phyloP scores from a whole-genome alignment of 139 green algal genomes.

The Coccomyxa sp. region DNA sequence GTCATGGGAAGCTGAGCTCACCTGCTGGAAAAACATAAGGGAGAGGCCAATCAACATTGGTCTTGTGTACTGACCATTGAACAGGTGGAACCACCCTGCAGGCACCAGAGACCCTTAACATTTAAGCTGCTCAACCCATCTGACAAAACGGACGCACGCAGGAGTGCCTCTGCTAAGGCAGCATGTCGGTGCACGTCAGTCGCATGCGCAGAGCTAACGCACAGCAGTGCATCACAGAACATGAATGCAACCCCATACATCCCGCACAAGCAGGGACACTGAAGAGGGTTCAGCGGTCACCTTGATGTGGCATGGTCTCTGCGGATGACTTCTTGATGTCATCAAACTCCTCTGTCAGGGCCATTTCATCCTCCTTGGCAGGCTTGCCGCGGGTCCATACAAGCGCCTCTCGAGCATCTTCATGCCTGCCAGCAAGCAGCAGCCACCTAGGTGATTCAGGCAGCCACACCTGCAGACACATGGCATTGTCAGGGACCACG shows the following conservation, averaged over 20 bases:
- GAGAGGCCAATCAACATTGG: conserved; percentile 57
- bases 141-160: no score
- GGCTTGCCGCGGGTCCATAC: neutral
- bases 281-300: no score
- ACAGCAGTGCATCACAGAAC: no score
- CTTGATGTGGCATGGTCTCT: no score
- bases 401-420: neutral
- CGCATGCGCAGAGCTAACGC: no score
- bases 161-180: no score
- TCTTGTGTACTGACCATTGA: conserved; percentile 34
- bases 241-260: no score
- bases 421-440: neutral
- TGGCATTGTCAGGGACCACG: no score
- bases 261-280: no score
- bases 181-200: no score
- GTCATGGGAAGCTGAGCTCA: no score
- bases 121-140: no score
- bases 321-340: neutral
- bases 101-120: neutral
- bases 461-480: neutral
- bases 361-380: neutral
- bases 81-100: conserved; percentile 14
- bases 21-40: conserved; percentile 85
- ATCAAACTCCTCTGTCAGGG: neutral
- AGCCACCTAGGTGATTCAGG: neutral